Base-by-base conservation (phyloP, 2,329 filamentous ascomycete genomes). In the Curvularia spicifera region DNA sequence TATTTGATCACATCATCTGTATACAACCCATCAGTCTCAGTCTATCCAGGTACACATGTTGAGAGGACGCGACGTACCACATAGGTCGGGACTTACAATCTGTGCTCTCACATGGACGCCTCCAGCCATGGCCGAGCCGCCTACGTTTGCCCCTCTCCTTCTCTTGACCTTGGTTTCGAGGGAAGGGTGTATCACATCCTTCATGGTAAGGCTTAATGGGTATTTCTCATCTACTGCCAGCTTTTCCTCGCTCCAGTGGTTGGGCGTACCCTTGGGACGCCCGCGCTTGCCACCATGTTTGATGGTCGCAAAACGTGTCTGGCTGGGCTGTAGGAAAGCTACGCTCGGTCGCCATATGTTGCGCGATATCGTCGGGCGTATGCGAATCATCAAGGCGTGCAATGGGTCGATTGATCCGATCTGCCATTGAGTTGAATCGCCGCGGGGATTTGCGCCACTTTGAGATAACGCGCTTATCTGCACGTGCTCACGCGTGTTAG, bases 1-100 rank as follows among this genome's bases (percentile, higher is more conserved):
- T 91, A 91, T 6, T 85, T 73, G 45, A 96, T 68, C 13, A 90
- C 79, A 67, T 94, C 88, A 70, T 92, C 90, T 88, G 55, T 40
- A 40, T 44, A 22, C 43, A 26, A 22, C 40, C 8, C 60, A 53
- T 69, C 40, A 64, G 67, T 51, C 28, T 24, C 37, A 47, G 33
- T 51, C 24, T 39, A 31, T 43, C 24, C 35, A 42, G 42, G 47
- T 53, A 51, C 46, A 35, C 28, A 44, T 24, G 51, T 51, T 53
- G 39, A 28, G 42, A 60, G 66, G 59, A 63, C 59, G 51, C 57
- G 53, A 77, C 74, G 51, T 78, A 81, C 79, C 78, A 65, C 80
- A 82, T 51, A 82, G 71, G n/a, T 70, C 61, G 44, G 77, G 72
- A 72, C 76, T 81, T 68, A 81, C 78, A 63, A 81, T 70, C 63